Evolutionary conservation across 768 basidiomycete genomes (phyloP).

Genomic region (Kwoniella shandongensis): DNA sequence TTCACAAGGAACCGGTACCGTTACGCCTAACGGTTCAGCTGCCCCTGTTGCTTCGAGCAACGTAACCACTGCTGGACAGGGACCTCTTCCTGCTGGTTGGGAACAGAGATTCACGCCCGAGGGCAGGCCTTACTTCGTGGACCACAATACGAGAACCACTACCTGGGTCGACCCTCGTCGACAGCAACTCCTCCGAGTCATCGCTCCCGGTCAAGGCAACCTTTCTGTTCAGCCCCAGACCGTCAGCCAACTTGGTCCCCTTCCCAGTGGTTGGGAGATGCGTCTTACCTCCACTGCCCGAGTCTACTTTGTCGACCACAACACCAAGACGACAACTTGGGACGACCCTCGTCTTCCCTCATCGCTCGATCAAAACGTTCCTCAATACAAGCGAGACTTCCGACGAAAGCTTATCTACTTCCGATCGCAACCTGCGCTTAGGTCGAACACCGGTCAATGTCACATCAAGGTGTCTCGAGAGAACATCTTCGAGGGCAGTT

Average conservation of each 20-base stretch:
- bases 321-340: conserved; percentile 99
- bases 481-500: conserved; percentile 98
- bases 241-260: conserved; percentile 91
- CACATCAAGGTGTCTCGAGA: conserved; percentile 98
- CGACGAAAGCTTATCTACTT: conserved; percentile 99
- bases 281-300: conserved; percentile 95
- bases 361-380: conserved; percentile 91
- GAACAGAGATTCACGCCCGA: conserved; percentile 98
- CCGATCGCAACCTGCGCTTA: conserved; percentile 96
- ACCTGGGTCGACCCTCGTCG: conserved; percentile 99
- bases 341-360: conserved; percentile 96
- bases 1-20: conserved; percentile 27
- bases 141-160: conserved; percentile 98
- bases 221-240: conserved; percentile 87
- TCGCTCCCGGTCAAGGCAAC: conserved; percentile 85
- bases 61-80: conserved; percentile 71
- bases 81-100: conserved; percentile 94
- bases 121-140: conserved; percentile 97
- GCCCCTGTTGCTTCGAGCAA: conserved; percentile 43
- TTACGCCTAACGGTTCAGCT: conserved; percentile 36
- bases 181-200: conserved; percentile 92
- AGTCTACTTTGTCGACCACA: conserved; percentile 99
- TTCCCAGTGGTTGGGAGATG: conserved; percentile 99
- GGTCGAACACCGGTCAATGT: conserved; percentile 96
- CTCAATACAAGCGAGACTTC: conserved; percentile 99